Evolutionary conservation across 2,329 filamentous ascomycete genomes (phyloP).

Genomic region (Tolypocladium tundrense): DNA sequence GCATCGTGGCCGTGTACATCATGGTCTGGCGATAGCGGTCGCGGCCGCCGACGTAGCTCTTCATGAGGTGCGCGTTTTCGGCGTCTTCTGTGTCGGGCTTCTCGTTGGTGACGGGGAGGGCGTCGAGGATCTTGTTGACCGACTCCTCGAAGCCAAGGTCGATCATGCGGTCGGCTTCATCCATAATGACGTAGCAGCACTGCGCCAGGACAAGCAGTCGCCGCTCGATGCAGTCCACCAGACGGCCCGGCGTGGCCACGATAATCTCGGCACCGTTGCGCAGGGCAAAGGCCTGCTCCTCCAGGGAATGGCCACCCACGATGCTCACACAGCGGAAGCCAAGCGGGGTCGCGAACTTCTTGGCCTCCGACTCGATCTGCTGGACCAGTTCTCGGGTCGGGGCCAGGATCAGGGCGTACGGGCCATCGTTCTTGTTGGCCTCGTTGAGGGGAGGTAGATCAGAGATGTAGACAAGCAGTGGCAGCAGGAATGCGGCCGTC

Average conservation of each 20-base stretch:
- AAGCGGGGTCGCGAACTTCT: constrained; percentile 81
- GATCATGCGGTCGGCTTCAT: constrained; percentile 98
- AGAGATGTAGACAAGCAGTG: constrained; percentile 87
- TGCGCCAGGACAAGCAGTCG: constrained; percentile 86
- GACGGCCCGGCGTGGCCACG: constrained; percentile 93
- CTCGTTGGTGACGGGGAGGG: constrained; percentile 83
- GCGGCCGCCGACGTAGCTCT: constrained; percentile 60
- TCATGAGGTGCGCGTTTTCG: constrained; percentile 80
- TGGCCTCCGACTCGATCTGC: constrained; percentile 90
- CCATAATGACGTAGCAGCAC: constrained; percentile 98
- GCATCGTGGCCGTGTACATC: constrained; percentile 99
- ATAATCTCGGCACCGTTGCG: constrained; percentile 94
- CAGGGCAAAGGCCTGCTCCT: constrained; percentile 85
- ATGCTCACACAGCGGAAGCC: constrained; percentile 95
- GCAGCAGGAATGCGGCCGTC: constrained; percentile 88
- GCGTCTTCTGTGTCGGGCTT: constrained; percentile 92
- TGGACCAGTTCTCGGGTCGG: constrained; percentile 96
- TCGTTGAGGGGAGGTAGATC: constrained; percentile 79
- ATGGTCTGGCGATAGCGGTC: constrained; percentile 92
- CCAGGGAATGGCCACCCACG: constrained; percentile 91
- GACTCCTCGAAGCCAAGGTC: constrained; percentile 96
- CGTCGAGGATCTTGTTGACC: constrained; percentile 94
- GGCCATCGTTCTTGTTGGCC: constrained; percentile 82
- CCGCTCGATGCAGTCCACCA: constrained; percentile 93
- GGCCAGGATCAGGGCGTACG: constrained; percentile 93